Evolutionary conservation across 2,329 filamentous ascomycete genomes (phyloP), one percentile per base, ranked within the genome.

Genomic region (Seiridium cupressi): DNA sequence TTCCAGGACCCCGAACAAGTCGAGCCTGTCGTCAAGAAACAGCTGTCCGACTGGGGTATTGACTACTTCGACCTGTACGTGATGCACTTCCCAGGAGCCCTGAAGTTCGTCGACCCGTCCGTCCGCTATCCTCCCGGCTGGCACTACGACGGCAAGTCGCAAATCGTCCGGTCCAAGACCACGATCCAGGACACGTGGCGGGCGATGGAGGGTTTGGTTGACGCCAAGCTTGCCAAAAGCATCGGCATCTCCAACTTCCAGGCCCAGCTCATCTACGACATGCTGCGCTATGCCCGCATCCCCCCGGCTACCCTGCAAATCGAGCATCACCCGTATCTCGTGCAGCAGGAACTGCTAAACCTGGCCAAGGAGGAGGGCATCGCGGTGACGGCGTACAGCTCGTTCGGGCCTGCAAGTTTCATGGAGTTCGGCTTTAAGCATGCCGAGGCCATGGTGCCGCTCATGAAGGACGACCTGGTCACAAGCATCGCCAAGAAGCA

Each of bases 41-140:
- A 93, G 78, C 87, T 93, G 63, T 84, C 86, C 66, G 90, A 94
- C 81, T 94, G 91, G 87, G 88, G 89, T 64, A 74, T 96, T 62
- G 92, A 93, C 70, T 96, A 96, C 82, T 93, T 96, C 75, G 92
- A 96, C 75, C 86, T 96, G 66, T 96, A 89, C 85, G 82, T 94
- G 69, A 87, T 96, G 70, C 93, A 96, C 82, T 96, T 95, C 84
- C 92, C 93, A 65, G 86, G 95, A 64, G 86, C 93, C 46, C 84
- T 96, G 68, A 90, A 92, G 79, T 96, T 91, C 76, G 89, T 96
- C 69, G 90, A 93, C 78, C 92, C 92, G 44, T 78, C 81, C 13
- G 88, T 89, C 61, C 88, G 89, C 73, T 93, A 94, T 81, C 91
- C 91, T 31, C 91, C 91, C 47, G 87, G 89, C 69, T 94, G 91